Conservation (phyloP, 805 yeast genomes). For the Schwanniomyces vanrijiae region DNA sequence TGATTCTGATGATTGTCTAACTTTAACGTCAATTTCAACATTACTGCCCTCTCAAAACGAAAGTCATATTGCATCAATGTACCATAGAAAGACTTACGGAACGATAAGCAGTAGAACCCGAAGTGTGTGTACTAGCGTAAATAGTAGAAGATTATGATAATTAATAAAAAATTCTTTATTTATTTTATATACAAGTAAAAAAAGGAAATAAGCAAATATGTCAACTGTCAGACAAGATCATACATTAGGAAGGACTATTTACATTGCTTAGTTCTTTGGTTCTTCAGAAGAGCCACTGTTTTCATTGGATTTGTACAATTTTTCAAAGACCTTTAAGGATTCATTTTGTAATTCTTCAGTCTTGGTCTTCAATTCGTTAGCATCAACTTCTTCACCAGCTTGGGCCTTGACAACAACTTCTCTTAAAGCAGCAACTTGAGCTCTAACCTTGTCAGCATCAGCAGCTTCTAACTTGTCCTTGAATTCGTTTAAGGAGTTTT, state of each 20-base stretch:
- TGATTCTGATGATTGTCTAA: conserved; percentile 14
- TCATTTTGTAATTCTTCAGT: conserved; percentile 74
- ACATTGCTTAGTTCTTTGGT: conserved; percentile 24
- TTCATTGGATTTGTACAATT: conserved; percentile 44
- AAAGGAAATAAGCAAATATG: background rate
- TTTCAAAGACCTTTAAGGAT: conserved; percentile 75
- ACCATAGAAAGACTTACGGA: background rate
- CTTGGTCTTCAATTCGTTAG: conserved; percentile 65
- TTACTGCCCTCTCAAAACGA: background rate
- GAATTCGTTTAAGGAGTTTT: conserved; percentile 47
- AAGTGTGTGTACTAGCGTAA: background rate
- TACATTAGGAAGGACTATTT: background rate
- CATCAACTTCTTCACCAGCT: conserved; percentile 61
- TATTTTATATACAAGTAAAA: background rate
- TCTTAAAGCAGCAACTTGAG: conserved; percentile 58
- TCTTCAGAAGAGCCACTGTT: conserved; percentile 20
- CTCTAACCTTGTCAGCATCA: conserved; percentile 47
- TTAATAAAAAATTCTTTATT: background rate
- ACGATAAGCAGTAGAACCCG: background rate
- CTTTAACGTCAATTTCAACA: background rate
- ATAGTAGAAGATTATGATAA: background rate
- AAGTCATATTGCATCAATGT: background rate
- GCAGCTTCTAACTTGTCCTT: conserved; percentile 47
- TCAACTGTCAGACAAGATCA: background rate
- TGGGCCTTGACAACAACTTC: conserved; percentile 66